Conservation (phyloP, 768 basidiomycete species). For the Candolleomyces aberdarensis region DNA sequence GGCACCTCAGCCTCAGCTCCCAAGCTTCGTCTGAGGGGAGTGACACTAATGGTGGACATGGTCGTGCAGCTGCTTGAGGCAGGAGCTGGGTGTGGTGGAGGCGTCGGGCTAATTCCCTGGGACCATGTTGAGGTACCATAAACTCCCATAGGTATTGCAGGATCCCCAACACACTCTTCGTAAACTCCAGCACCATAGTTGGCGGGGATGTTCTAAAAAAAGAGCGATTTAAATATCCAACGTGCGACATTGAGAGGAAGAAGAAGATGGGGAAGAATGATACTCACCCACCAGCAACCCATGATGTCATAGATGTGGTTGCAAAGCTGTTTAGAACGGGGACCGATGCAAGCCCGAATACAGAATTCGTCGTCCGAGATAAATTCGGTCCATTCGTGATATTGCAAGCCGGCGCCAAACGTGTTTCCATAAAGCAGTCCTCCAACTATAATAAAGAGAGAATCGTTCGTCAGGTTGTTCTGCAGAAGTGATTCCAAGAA, state of each 20-base stretch:
- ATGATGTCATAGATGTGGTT: slow-evolving; percentile 78
- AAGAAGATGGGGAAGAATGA: not conserved
- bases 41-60: slow-evolving; percentile 30
- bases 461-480: not conserved
- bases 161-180: slow-evolving; percentile 63
- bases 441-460: slow-evolving; percentile 44
- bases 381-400: slow-evolving; percentile 86
- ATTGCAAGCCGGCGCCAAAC: slow-evolving; percentile 48
- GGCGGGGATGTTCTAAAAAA: slow-evolving; percentile 65
- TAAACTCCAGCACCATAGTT: slow-evolving; percentile 58
- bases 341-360: slow-evolving; percentile 66
- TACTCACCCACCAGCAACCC: slow-evolving; percentile 52
- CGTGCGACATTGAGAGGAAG: no score
- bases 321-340: slow-evolving; percentile 57
- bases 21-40: no score
- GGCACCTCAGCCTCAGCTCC: no score
- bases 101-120: slow-evolving; percentile 60
- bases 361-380: slow-evolving; percentile 69
- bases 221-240: not conserved
- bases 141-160: slow-evolving; percentile 65
- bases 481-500: not conserved
- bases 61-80: slow-evolving; percentile 62
- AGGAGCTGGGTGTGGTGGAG: slow-evolving; percentile 55
- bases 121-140: slow-evolving; percentile 69
- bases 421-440: slow-evolving; percentile 66